Percentiles rank a stretch among this genome's conserved stretches.
Evolutionary conservation across 2,329 filamentous ascomycete species (phyloP).

Genomic region (Alternaria gansuensis): DNA sequence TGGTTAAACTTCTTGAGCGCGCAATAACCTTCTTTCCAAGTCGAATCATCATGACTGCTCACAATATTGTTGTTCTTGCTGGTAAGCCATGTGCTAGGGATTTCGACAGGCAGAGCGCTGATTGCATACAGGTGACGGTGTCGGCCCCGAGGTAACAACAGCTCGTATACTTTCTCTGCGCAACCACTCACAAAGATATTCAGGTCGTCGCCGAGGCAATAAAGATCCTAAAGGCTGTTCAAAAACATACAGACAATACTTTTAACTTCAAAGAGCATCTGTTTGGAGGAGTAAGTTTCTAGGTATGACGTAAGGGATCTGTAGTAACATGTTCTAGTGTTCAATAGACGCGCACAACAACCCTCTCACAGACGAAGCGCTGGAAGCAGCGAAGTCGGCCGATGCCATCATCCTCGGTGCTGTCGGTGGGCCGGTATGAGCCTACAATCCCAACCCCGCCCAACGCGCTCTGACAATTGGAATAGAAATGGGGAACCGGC

Average conservation of each 20-base stretch:
- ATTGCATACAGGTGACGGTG: conserved; percentile 51
- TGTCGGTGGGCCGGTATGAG: conserved; percentile 83
- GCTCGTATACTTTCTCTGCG: conserved; percentile 1
- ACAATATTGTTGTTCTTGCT: conserved; percentile 55
- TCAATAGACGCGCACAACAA: conserved; percentile 85
- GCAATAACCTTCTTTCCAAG: neutral
- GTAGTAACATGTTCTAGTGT: conserved; percentile 63
- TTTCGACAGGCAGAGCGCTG: conserved; percentile 18
- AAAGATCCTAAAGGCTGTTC: conserved; percentile 84
- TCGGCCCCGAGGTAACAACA: conserved; percentile 53
- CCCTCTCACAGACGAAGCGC: conserved; percentile 82
- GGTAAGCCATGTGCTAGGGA: conserved; percentile 38
- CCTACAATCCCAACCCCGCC: neutral
- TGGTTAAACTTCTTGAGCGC: conserved; percentile 11
- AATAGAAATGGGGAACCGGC: conserved; percentile 87
- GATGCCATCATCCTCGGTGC: conserved; percentile 92
- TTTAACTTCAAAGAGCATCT: conserved; percentile 93
- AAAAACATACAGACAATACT: conserved; percentile 75
- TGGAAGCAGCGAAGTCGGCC: conserved; percentile 81
- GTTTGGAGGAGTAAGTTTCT: conserved; percentile 81
- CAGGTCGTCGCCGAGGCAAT: conserved; percentile 84
- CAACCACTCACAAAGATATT: conserved; percentile 31
- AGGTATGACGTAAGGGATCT: neutral
- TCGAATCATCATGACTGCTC: conserved; percentile 46
- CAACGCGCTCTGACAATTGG: conserved; percentile 21